Conservation (phyloP, 1,284 basidiomycete species). For the Laetiporus sulphureus region DNA sequence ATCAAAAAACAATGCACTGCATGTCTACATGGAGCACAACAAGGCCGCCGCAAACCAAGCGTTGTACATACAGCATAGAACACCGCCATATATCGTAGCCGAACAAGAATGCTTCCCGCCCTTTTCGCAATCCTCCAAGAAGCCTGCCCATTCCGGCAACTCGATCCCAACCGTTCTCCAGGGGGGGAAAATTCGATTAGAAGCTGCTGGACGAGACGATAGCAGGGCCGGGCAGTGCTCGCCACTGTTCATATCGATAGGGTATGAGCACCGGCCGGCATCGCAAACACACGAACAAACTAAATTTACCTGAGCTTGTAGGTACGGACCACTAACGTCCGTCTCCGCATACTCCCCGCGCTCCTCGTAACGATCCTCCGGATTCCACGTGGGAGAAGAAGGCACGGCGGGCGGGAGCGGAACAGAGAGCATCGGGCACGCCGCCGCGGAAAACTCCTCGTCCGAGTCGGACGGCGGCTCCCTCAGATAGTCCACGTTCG, state of each 20-base stretch:
- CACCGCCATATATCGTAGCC: no score
- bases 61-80: no score
- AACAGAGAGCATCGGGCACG: constrained; percentile 25
- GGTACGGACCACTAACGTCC: constrained; percentile 28
- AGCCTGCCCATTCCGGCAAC: no score
- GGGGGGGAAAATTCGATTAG: no score
- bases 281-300: neutral
- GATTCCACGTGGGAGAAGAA: constrained; percentile 20
- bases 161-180: no score
- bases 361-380: constrained; percentile 24
- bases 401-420: constrained; percentile 26
- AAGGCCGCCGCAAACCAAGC: no score
- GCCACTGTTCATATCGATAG: constrained; percentile 24
- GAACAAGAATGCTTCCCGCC: constrained; percentile 2
- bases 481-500: constrained; percentile 25
- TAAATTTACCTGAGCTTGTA: constrained; percentile 28
- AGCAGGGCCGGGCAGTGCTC: constrained; percentile 30
- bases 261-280: neutral
- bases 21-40: no score
- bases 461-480: constrained; percentile 24
- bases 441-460: constrained; percentile 24
- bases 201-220: constrained; percentile 23
- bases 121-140: no score
- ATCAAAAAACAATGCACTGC: no score
- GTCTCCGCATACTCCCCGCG: constrained; percentile 24